Percentiles rank a stretch among this genome's conserved stretches.
Conservation (phyloP, 2,329 filamentous ascomycete species). For the Colletotrichum sansevieriae region DNA sequence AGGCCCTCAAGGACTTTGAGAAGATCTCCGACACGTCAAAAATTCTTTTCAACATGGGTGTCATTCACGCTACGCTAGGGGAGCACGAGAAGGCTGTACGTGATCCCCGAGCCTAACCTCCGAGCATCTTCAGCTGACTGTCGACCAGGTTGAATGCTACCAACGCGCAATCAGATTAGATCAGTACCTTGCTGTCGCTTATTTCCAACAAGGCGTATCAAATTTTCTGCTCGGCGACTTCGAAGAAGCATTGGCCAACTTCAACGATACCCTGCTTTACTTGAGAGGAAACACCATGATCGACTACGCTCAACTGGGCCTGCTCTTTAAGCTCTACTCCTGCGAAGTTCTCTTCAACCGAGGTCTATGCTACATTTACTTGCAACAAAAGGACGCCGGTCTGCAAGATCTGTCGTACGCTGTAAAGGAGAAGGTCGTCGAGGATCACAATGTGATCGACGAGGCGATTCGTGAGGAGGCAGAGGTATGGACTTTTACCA, state of each 20-base stretch:
- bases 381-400: constrained; percentile 90
- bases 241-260: constrained; percentile 96
- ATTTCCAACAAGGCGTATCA: constrained; percentile 98
- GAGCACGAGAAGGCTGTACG: constrained; percentile 95
- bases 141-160: constrained; percentile 87
- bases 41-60: constrained; percentile 98
- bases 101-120: constrained; percentile 43
- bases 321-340: constrained; percentile 96
- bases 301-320: constrained; percentile 94
- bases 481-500: constrained; percentile 70
- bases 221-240: constrained; percentile 98
- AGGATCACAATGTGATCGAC: constrained; percentile 97
- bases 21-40: constrained; percentile 95
- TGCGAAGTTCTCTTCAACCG: constrained; percentile 98
- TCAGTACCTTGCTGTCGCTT: constrained; percentile 95
- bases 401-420: constrained; percentile 93
- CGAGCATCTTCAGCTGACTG: constrained; percentile 36
- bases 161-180: constrained; percentile 91
- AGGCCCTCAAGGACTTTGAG: constrained; percentile 85
- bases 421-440: constrained; percentile 94
- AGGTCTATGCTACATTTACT: constrained; percentile 96
- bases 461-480: constrained; percentile 95
- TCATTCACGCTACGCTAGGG: constrained; percentile 95
- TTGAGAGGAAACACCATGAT: constrained; percentile 96
- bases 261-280: constrained; percentile 97